Conservation (phyloP, 768 basidiomycete species). For the Rhodocollybia butyracea region DNA sequence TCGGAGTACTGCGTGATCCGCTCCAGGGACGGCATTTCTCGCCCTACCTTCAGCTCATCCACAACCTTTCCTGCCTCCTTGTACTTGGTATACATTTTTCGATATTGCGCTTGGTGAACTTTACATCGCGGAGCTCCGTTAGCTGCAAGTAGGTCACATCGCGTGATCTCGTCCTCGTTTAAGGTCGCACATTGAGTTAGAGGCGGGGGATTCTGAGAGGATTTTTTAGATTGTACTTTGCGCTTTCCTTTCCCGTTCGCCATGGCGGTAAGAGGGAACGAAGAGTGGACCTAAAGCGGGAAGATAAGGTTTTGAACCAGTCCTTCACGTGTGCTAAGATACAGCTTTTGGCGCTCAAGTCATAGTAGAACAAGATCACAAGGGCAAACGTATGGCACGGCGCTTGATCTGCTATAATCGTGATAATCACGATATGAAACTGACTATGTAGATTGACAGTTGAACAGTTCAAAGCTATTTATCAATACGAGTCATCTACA, state of each 20-base stretch:
- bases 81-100: constrained; percentile 20
- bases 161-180: constrained; percentile 23
- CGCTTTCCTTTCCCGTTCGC: neutral
- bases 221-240: neutral
- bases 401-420: no score
- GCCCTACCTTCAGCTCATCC: constrained; percentile 13
- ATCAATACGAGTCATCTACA: no score
- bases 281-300: neutral
- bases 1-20: constrained; percentile 14
- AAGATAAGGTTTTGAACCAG: neutral
- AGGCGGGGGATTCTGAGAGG: neutral
- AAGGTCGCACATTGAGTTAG: neutral
- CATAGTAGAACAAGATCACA: no score
- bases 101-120: constrained; percentile 23
- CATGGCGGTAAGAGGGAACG: neutral
- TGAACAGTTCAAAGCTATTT: no score
- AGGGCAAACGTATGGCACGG: no score
- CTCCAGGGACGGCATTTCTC: constrained; percentile 16
- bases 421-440: no score
- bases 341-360: no score
- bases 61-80: constrained; percentile 24
- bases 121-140: constrained; percentile 20
- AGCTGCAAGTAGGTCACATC: constrained; percentile 16
- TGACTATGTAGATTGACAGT: no score
- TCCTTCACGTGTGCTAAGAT: no score